Evolutionary conservation across 129 eudicot genomes (phyloP).

Genomic region (Flaveria robusta): DNA sequence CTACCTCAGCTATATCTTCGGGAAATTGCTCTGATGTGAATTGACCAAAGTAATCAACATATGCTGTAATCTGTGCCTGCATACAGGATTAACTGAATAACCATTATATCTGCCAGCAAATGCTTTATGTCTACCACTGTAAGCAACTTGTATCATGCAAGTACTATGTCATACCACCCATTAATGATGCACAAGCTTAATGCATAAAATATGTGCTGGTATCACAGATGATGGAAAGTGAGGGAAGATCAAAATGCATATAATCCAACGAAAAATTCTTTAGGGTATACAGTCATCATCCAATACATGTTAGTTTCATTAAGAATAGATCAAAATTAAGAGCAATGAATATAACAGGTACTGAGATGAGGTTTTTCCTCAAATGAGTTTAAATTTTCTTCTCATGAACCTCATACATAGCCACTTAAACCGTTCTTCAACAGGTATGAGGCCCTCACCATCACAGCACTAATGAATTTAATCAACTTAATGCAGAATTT

Average conservation of each 20-base stretch:
- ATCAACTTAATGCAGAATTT: no score
- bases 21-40: conserved; percentile 85
- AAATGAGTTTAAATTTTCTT: not conserved
- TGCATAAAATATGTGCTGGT: not conserved
- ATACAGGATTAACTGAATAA: conserved; percentile 2
- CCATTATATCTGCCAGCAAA: not conserved
- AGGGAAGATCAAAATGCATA: not conserved
- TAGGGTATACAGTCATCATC: not conserved
- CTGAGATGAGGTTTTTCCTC: not conserved
- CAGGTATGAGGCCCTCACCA: no score
- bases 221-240: not conserved
- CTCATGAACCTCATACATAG: not conserved
- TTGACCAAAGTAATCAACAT: conserved; percentile 84
- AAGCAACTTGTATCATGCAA: not conserved
- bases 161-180: not conserved
- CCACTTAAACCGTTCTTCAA: not conserved
- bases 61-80: conserved; percentile 76
- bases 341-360: conserved; percentile 14
- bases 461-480: no score
- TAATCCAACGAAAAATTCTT: not conserved
- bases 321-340: not conserved
- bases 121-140: not conserved
- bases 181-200: not conserved
- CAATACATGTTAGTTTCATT: not conserved
- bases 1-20: conserved; percentile 74